phyloP scores from a whole-genome alignment of 2,329 filamentous ascomycete species.

The Aspergillus sp. region DNA sequence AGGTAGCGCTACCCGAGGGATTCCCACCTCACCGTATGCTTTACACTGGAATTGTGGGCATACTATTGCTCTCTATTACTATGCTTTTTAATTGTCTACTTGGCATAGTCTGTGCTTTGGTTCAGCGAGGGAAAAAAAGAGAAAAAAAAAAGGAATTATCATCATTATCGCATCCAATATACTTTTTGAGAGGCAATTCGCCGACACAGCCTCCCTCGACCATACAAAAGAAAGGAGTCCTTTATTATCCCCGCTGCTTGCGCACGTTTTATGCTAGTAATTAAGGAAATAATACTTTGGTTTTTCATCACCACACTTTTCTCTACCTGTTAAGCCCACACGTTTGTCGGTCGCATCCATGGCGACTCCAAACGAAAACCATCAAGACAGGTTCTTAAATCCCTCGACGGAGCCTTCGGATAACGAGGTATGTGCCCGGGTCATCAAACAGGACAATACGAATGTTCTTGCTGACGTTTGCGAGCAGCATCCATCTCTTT shows the following conservation, averaged over 20 bases:
- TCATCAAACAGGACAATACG: not conserved
- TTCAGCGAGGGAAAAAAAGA: not conserved
- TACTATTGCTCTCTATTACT: no score
- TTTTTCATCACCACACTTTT: not conserved
- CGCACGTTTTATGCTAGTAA: no score
- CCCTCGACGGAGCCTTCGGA: constrained; percentile 7
- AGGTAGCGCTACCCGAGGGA: no score
- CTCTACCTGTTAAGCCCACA: not conserved
- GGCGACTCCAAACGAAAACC: constrained; percentile 10
- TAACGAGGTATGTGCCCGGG: constrained; percentile 7
- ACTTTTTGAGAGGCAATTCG: no score
- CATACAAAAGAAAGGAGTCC: no score
- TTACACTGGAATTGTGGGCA: no score
- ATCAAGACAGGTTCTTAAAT: constrained; percentile 6
- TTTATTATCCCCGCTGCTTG: no score
- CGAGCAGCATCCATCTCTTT: constrained; percentile 3
- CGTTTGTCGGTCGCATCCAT: constrained; percentile 9
- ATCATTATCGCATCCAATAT: no score
- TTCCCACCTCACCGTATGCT: no score
- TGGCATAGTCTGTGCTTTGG: not conserved
- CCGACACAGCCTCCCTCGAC: no score
- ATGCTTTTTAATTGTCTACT: no score
- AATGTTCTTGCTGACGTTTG: constrained; percentile 1
- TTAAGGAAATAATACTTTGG: no score
- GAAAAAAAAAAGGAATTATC: not conserved